Conservation (phyloP, 768 basidiomycete genomes). For the Phylloporus rhodoxanthus region DNA sequence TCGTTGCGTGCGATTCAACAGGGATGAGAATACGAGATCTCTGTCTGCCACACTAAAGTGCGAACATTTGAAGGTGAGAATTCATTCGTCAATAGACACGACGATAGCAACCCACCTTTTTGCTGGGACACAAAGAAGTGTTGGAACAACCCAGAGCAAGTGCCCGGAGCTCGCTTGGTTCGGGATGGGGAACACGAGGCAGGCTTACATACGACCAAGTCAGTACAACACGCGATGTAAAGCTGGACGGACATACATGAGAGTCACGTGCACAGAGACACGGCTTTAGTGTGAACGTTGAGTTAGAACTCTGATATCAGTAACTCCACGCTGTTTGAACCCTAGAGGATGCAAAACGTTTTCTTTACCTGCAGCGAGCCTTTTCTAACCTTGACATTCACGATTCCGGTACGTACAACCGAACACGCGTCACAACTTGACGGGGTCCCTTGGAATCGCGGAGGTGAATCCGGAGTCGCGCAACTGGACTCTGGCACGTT, state of each 20-base stretch:
- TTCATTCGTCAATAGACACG: background rate
- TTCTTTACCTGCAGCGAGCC: background rate
- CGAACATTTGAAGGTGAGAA: background rate
- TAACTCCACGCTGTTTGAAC: too few relatives aligned
- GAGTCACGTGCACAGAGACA: constrained; percentile 18
- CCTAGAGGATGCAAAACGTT: background rate
- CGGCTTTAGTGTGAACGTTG: background rate
- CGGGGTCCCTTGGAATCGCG: background rate
- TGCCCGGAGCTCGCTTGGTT: constrained; percentile 22
- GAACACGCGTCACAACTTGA: background rate
- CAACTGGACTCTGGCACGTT: background rate
- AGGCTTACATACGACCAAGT: constrained; percentile 22
- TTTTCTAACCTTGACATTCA: background rate
- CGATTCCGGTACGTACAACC: background rate
- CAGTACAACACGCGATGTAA: constrained; percentile 10
- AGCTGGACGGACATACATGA: constrained; percentile 13
- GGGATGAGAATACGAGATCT: constrained; percentile 1
- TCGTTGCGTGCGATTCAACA: constrained; percentile 15
- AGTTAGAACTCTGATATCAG: background rate
- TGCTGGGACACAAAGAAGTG: constrained; percentile 18
- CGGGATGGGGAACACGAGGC: constrained; percentile 27
- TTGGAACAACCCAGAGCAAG: constrained; percentile 20
- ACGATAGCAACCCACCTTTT: constrained; percentile 19
- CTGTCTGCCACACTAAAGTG: background rate
- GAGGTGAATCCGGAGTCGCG: constrained; percentile 1